Conservation (phyloP, 164 flowering plant species). For the Stephania japonica region DNA sequence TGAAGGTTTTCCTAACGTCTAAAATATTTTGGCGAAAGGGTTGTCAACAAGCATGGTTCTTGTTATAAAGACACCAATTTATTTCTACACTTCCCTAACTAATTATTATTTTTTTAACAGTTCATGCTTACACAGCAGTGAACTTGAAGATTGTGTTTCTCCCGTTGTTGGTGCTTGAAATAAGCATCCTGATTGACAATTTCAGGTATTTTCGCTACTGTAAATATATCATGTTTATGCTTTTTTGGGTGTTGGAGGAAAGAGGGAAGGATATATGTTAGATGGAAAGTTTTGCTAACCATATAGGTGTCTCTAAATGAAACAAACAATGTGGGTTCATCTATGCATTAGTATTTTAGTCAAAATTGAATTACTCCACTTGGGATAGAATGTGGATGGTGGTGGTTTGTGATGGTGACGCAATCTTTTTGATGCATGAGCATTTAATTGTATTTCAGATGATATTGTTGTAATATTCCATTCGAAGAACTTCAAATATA, state of each 20-base stretch:
- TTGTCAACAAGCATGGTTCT: background rate
- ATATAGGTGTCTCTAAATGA: background rate
- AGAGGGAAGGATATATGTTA: too few relatives aligned
- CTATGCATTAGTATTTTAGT: too few relatives aligned
- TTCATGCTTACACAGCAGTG: slow-evolving; percentile 37
- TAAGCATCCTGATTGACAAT: slow-evolving; percentile 71
- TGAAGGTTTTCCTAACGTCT: background rate
- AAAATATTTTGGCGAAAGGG: background rate
- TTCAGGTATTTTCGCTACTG: slow-evolving; percentile 50
- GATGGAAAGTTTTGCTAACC: background rate
- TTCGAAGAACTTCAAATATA: background rate
- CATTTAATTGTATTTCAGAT: too few relatives aligned
- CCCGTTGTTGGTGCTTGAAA: slow-evolving; percentile 75
- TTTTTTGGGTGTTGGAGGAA: background rate
- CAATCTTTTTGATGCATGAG: too few relatives aligned
- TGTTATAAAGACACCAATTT: background rate
- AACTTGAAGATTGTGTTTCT: slow-evolving; percentile 88
- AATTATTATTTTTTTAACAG: slow-evolving; percentile 21
- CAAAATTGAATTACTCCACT: too few relatives aligned
- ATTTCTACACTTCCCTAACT: background rate
- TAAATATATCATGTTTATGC: background rate
- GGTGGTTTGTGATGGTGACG: too few relatives aligned
- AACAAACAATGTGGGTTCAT: background rate
- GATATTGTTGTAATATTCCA: too few relatives aligned
- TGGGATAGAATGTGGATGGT: too few relatives aligned